A percentile compares a stretch with the other conserved stretches of the same genome.
Conservation (phyloP, 2,329 filamentous ascomycete species). For the Aphanocladium album region DNA sequence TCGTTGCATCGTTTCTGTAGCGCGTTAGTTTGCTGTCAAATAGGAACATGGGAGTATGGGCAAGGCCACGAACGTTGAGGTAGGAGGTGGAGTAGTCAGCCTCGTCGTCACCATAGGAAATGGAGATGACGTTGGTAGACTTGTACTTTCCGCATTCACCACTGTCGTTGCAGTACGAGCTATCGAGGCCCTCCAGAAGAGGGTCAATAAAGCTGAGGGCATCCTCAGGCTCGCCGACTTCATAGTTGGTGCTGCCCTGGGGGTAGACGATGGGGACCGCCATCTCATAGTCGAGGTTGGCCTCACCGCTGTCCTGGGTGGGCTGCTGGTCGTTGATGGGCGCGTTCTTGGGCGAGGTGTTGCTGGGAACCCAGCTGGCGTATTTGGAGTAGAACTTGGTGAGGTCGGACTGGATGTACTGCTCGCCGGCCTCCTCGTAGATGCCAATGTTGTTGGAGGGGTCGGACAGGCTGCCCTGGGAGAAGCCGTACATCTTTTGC, state of each 20-base stretch:
- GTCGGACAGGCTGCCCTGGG: constrained; percentile 36
- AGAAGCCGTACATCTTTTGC: constrained; percentile 38
- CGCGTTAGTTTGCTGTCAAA: constrained; percentile 12
- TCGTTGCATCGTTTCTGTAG: constrained; percentile 34
- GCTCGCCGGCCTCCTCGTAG: constrained; percentile 34
- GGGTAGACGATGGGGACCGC: constrained; percentile 48
- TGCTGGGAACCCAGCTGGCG: constrained; percentile 30
- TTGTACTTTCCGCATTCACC: constrained; percentile 24
- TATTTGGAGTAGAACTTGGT: constrained; percentile 31
- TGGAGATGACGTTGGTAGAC: constrained; percentile 28
- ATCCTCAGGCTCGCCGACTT: constrained; percentile 15
- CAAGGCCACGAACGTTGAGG: too few relatives aligned
- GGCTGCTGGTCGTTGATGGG: constrained; percentile 21
- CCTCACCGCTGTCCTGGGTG: constrained; percentile 31
- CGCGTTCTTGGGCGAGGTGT: constrained; percentile 30
- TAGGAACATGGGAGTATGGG: too few relatives aligned
- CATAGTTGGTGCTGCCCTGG: constrained; percentile 38
- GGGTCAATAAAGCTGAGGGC: too few relatives aligned
- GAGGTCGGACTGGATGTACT: constrained; percentile 36
- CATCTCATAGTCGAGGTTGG: constrained; percentile 45
- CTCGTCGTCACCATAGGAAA: constrained; percentile 45
- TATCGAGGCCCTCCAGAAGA: background rate
- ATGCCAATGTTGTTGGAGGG: constrained; percentile 35
- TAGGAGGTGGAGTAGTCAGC: constrained; percentile 34
- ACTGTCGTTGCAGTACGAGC: background rate